Evolutionary conservation across 2,329 filamentous ascomycete genomes (phyloP).

Genomic region (Magnaporthiopsis poae): DNA sequence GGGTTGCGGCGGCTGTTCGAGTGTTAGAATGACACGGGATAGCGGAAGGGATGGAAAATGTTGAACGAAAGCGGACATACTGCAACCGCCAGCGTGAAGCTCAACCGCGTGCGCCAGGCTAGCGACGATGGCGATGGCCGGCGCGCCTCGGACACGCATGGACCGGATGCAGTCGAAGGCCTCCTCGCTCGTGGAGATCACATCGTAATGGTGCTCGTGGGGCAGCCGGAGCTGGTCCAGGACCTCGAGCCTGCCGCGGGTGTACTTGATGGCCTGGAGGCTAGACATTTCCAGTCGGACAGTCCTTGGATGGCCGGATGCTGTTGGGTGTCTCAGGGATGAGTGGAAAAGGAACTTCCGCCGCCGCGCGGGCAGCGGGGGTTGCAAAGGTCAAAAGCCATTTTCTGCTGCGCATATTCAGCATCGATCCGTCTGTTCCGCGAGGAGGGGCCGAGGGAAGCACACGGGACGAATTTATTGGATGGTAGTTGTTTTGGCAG

Average conservation of each 20-base stretch:
- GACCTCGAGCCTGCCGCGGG: constrained; percentile 61
- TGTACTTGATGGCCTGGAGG: constrained; percentile 70
- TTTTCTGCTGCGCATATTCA: neutral
- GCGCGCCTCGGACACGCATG: constrained; percentile 74
- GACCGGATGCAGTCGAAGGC: constrained; percentile 74
- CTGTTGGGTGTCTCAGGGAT: neutral
- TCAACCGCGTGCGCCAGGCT: constrained; percentile 81
- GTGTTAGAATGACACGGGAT: neutral
- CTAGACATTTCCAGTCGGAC: constrained; percentile 34
- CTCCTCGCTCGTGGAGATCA: constrained; percentile 59
- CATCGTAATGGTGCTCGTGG: constrained; percentile 69
- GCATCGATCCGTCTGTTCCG: neutral
- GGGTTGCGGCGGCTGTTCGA: constrained; percentile 27
- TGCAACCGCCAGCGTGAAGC: constrained; percentile 47
- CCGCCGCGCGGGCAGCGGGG: neutral
- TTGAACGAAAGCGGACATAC: constrained; percentile 20
- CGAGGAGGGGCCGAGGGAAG: no score
- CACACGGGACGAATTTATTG: neutral
- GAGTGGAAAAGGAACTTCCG: neutral
- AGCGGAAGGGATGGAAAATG: constrained; percentile 10
- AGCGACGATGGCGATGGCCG: constrained; percentile 96
- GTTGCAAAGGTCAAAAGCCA: neutral
- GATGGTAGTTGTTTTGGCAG: neutral
- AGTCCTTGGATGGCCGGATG: neutral
- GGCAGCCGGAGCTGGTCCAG: constrained; percentile 76